Base-by-base conservation (phyloP, 148 eudicot species). In the Pharnaceum exiguum region DNA sequence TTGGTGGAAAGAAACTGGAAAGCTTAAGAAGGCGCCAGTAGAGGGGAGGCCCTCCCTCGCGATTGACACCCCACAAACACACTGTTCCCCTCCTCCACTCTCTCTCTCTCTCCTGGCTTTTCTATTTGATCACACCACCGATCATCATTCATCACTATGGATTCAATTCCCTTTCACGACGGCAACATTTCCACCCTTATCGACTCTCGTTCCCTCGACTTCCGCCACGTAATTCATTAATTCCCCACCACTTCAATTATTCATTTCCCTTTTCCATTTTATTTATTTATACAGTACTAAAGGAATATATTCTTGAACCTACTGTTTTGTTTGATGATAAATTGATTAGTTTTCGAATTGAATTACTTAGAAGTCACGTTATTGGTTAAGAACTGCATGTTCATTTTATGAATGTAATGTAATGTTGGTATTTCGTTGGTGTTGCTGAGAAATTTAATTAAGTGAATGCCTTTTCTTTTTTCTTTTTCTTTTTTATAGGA, bases 101-200 rank as follows among this genome's bases (percentile, higher is more conserved):
- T 35, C 38, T 59, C 17, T 59, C 65, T 60, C 44, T 60, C 54
- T 45, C 30, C 35, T 37, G 23, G 22, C 25, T 35, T 38, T 17
- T 13, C 45, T 19, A 47, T 7, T 23, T 35, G 36, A 17, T 52
- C 24, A 5, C 59, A 33, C 27, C 63, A 40, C 42, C 49, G 39
- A 43, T 55, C 55, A 27, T 40, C 17, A 21, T 35, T 65, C 66
- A 44, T 24, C 25, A 6, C 12, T 12, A 86, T 83, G 94, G 85
- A 81, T 44, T 76, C 80, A 24, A 46, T 79, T 39, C 54, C 75
- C 15, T 87, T 68, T 59, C 87, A 77, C 63, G 95, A 87, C 47
- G 85, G 83, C 54, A 81, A 75, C 78, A 71, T 84, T 79, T 52
- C 77, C 71, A 67, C 70, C 59, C 68, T 84, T 63, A 79, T 87